phyloP scores from a whole-genome alignment of 371 early-diverging fungal genomes.

The Mycotypha africana region DNA sequence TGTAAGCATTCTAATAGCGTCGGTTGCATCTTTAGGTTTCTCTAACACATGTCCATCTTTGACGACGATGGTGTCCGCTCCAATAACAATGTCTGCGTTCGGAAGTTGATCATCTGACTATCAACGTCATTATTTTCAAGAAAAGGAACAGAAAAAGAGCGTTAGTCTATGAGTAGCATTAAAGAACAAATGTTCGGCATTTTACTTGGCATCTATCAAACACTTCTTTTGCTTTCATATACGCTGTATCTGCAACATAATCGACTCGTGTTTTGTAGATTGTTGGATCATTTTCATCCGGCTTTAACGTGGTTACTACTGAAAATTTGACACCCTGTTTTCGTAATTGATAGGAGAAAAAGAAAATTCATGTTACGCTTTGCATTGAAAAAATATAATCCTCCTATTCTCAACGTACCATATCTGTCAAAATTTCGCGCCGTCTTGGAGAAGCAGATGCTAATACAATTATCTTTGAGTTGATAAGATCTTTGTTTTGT shows the following conservation, averaged over 20 bases:
- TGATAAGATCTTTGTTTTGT: too few species aligned
- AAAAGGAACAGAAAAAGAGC: not conserved
- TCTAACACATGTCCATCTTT: conserved; percentile 50
- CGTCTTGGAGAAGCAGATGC: conserved; percentile 83
- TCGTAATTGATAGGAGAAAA: too few species aligned
- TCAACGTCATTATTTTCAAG: not conserved
- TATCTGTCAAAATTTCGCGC: conserved; percentile 62
- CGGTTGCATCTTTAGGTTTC: conserved; percentile 48
- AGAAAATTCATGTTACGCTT: too few species aligned
- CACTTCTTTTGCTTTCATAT: conserved; percentile 34
- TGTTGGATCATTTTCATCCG: conserved; percentile 30
- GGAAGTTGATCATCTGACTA: conserved; percentile 25
- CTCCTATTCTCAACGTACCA: conserved; percentile 33
- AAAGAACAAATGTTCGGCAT: not conserved
- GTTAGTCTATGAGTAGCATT: too few species aligned
- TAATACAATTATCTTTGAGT: conserved; percentile 56
- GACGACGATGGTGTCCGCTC: conserved; percentile 79
- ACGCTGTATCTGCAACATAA: conserved; percentile 36
- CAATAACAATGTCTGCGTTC: conserved; percentile 62
- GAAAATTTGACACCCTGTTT: conserved; percentile 55
- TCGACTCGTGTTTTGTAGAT: conserved; percentile 18
- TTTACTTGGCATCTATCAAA: conserved; percentile 30
- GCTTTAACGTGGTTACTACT: conserved; percentile 42
- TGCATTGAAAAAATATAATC: too few species aligned
- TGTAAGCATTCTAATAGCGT: conserved; percentile 55